phyloP scores from a whole-genome alignment of 1,139 yeast species.

The Debaryomyces singareniensis region DNA sequence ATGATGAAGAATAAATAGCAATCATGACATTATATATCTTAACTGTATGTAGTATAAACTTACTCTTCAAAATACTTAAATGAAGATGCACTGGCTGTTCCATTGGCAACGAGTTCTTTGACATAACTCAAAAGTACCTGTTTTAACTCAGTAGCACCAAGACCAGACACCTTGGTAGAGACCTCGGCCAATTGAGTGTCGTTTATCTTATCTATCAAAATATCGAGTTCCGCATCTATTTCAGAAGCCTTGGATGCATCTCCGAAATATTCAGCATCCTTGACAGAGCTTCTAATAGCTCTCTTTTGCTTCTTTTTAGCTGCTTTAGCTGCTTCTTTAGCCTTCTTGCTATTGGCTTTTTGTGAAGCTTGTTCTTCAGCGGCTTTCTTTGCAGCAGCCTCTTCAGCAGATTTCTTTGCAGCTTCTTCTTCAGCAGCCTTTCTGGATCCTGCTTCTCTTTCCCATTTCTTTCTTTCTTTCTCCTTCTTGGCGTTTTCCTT shows the following conservation, averaged over 20 bases:
- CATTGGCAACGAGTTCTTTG: constrained; percentile 30
- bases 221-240: constrained; percentile 75
- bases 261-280: constrained; percentile 83
- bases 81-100: constrained; percentile 23
- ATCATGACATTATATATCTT: not conserved
- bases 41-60: not conserved
- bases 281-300: constrained; percentile 73
- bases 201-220: constrained; percentile 70
- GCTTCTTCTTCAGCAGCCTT: constrained; percentile 88
- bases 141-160: constrained; percentile 48
- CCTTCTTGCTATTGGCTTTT: constrained; percentile 74
- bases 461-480: constrained; percentile 95
- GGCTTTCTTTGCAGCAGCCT: constrained; percentile 62
- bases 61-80: constrained; percentile 27
- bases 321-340: constrained; percentile 94
- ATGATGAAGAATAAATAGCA: constrained; percentile 18
- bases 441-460: constrained; percentile 95
- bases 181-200: constrained; percentile 68
- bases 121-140: constrained; percentile 44
- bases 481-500: constrained; percentile 93
- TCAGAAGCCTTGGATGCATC: constrained; percentile 59
- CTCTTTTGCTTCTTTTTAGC: constrained; percentile 99
- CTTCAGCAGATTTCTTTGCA: constrained; percentile 81
- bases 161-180: constrained; percentile 55
- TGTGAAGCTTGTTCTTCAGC: constrained; percentile 69